phyloP scores from a whole-genome alignment of 2,329 filamentous ascomycete genomes.

The Monilinia fructigena region DNA sequence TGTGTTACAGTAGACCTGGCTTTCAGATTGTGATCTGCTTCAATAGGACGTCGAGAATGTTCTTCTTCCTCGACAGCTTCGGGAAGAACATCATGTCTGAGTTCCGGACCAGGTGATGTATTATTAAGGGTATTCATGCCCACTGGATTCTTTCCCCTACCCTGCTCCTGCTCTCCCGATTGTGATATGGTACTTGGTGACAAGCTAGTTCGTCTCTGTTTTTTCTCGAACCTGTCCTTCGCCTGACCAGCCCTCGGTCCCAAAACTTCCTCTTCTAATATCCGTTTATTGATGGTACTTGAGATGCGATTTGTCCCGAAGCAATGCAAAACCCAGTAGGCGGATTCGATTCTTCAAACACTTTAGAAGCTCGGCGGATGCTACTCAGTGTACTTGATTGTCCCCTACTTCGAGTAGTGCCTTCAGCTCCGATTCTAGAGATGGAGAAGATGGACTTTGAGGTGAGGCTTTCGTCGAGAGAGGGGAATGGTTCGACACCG shows the following conservation, averaged over 20 bases:
- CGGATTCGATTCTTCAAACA: conserved; percentile 48
- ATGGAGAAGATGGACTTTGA: conserved; percentile 3
- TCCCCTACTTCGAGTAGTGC: conserved; percentile 20
- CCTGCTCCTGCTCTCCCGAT: conserved; percentile 22
- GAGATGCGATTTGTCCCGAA: conserved; percentile 46
- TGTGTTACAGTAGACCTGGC: neutral
- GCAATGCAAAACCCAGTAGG: conserved; percentile 51
- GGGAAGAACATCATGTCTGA: conserved; percentile 30
- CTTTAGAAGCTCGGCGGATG: conserved; percentile 37
- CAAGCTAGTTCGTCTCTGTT: conserved; percentile 34
- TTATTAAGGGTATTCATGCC: conserved; percentile 24
- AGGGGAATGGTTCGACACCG: conserved; percentile 28
- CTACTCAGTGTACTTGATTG: conserved; percentile 33
- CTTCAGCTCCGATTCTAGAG: conserved; percentile 24
- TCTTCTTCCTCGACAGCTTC: conserved; percentile 31
- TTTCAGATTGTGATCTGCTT: neutral
- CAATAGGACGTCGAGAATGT: neutral
- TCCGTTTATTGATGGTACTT: conserved; percentile 36
- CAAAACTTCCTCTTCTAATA: conserved; percentile 38
- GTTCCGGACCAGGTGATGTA: conserved; percentile 21
- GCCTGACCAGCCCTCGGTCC: conserved; percentile 37
- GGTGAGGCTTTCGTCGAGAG: conserved; percentile 15
- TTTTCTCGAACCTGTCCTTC: conserved; percentile 39
- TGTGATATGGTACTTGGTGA: conserved; percentile 30
- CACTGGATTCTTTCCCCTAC: conserved; percentile 25